phyloP scores from a whole-genome alignment of 768 basidiomycete genomes.

The Agaricus bisporus region DNA sequence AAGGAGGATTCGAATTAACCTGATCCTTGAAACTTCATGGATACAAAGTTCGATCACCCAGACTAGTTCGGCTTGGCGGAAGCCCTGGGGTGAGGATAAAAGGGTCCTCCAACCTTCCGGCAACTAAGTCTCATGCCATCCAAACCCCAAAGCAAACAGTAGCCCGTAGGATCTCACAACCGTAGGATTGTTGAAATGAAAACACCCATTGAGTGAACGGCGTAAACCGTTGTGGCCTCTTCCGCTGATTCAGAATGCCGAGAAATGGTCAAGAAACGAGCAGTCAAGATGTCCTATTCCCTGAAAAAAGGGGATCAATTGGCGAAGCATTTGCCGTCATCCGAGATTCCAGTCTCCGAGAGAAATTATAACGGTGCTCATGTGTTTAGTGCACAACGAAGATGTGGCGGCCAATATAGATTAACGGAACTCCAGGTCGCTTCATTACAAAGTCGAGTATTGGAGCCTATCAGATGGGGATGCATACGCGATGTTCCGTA shows the following conservation, averaged over 20 bases:
- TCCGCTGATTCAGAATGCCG: neutral
- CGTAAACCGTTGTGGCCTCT: neutral
- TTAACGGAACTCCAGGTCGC: neutral
- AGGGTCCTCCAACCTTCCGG: neutral
- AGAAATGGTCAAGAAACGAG: neutral
- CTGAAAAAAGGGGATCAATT: neutral
- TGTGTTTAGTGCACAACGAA: neutral
- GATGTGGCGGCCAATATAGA: conserved; percentile 1
- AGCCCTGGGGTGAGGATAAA: neutral
- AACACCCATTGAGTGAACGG: neutral
- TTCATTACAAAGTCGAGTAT: neutral
- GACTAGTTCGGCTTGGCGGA: neutral
- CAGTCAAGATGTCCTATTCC: neutral
- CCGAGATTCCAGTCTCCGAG: neutral
- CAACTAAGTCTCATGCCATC: conserved; percentile 3
- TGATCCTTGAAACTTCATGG: neutral
- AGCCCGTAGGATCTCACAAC: neutral
- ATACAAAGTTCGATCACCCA: neutral
- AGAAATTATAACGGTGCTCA: neutral
- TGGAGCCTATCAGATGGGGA: neutral
- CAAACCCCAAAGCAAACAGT: neutral
- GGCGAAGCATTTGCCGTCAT: neutral
- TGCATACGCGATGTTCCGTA: neutral
- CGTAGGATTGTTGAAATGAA: neutral
- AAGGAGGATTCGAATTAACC: neutral